Evolutionary conservation across 2,329 filamentous ascomycete species (phyloP).

Genomic region (Macrophomina phaseolina): DNA sequence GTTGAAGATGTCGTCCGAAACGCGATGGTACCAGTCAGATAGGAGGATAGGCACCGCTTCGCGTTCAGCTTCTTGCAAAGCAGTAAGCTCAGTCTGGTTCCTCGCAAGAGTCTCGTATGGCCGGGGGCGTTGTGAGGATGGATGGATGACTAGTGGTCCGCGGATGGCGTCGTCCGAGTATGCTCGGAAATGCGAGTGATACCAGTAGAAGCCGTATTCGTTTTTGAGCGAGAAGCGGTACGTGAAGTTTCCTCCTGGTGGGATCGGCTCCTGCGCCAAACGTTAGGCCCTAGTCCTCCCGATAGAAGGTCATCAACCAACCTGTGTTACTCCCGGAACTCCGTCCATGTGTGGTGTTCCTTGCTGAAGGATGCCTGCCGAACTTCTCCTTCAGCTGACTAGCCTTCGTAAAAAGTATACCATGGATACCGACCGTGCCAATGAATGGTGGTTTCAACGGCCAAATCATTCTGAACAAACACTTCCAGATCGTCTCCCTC

Average conservation of each 20-base stretch:
- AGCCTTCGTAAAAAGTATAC: neutral
- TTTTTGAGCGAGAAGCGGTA: constrained; percentile 68
- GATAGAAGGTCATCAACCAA: neutral
- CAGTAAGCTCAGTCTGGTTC: neutral
- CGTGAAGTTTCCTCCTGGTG: constrained; percentile 66
- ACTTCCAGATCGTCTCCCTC: constrained; percentile 74
- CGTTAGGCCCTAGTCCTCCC: neutral
- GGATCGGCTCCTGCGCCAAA: constrained; percentile 58
- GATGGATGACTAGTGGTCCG: constrained; percentile 67
- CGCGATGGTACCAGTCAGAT: constrained; percentile 30
- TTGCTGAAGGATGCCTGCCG: constrained; percentile 54
- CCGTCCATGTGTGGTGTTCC: constrained; percentile 75
- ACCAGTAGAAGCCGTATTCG: constrained; percentile 75
- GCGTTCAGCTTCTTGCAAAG: constrained; percentile 18
- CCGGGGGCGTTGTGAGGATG: constrained; percentile 24
- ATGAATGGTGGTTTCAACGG: constrained; percentile 66
- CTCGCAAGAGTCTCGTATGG: constrained; percentile 14
- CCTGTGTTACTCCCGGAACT: constrained; percentile 65
- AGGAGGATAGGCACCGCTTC: constrained; percentile 29
- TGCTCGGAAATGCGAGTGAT: constrained; percentile 70
- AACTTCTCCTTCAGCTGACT: neutral
- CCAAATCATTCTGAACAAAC: constrained; percentile 65
- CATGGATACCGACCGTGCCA: constrained; percentile 71
- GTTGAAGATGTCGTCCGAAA: constrained; percentile 30
- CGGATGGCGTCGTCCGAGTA: constrained; percentile 74